Evolutionary conservation across 805 yeast genomes (phyloP).

Genomic region (Cyberlindnera mrakii): DNA sequence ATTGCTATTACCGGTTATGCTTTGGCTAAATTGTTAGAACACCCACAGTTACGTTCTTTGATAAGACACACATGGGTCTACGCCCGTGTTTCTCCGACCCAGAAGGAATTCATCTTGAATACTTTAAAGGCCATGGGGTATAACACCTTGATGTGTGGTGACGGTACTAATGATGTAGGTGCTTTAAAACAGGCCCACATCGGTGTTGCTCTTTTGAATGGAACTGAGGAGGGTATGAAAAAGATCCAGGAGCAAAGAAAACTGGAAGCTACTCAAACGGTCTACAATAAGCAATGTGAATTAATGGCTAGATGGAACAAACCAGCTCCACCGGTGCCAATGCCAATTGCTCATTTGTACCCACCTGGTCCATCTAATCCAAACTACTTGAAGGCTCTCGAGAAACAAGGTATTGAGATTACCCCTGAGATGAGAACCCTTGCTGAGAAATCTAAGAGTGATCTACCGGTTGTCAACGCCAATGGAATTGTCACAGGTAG

Average conservation of each 20-base stretch:
- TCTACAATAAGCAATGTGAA: conserved; percentile 81
- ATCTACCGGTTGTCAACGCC: conserved; percentile 29
- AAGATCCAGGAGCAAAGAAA: conserved; percentile 79
- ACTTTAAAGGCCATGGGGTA: conserved; percentile 84
- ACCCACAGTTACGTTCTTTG: conserved; percentile 62
- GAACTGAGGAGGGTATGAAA: conserved; percentile 91
- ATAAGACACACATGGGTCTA: conserved; percentile 93
- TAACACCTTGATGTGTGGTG: conserved; percentile 97
- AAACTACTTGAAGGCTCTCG: conserved; percentile 77
- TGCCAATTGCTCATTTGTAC: conserved; percentile 84
- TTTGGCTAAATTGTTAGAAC: conserved; percentile 56
- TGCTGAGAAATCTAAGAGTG: conserved; percentile 42
- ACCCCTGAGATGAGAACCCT: conserved; percentile 65
- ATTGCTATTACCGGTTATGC: conserved; percentile 94
- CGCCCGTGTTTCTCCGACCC: conserved; percentile 95
- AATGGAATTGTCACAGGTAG: conserved; percentile 25
- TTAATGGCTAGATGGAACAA: conserved; percentile 76
- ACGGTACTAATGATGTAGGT: conserved; percentile 99
- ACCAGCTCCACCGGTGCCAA: conserved; percentile 80
- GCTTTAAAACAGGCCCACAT: conserved; percentile 97
- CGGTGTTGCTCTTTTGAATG: conserved; percentile 96
- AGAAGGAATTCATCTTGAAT: conserved; percentile 85
- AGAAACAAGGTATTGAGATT: conserved; percentile 72
- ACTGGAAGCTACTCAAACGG: conserved; percentile 52
- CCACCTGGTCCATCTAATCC: conserved; percentile 96